These are phyloP conservation scores for Colletotrichum sp. DNA, from an alignment of 2,329 filamentous ascomycete species.

Conservation along the genomic window DNA sequence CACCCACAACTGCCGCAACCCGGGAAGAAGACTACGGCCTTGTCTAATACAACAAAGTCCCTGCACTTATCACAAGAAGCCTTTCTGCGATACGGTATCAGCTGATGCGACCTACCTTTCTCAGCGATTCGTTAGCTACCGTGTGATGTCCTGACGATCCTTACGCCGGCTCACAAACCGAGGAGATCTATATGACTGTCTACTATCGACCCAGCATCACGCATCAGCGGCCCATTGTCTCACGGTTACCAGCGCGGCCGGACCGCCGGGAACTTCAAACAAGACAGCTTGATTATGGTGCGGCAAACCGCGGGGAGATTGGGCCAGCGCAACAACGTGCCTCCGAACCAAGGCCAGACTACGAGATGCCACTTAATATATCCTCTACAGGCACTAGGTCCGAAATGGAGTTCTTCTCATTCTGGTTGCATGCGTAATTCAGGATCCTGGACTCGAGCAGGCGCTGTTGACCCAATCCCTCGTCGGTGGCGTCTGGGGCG, in stretches of 20 bases:
- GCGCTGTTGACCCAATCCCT: not conserved
- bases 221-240: not conserved
- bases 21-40: not conserved
- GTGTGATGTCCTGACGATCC: constrained; percentile 1
- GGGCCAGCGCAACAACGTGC: not conserved
- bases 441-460: not conserved
- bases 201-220: constrained; percentile 8
- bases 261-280: not conserved
- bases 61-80: not conserved
- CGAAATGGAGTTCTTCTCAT: not conserved
- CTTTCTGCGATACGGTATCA: not conserved
- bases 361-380: constrained; percentile 2
- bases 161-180: constrained; percentile 12
- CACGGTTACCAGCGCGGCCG: not conserved
- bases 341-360: not conserved
- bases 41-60: not conserved
- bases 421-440: not conserved
- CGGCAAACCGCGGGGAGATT: not conserved
- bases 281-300: not conserved
- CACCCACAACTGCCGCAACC: constrained; percentile 17
- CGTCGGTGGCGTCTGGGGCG: not conserved
- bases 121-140: not conserved
- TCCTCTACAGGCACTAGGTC: constrained; percentile 12
- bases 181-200: constrained; percentile 14
- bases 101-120: constrained; percentile 14